Percentiles rank a stretch among this genome's conserved stretches.
These are phyloP conservation scores for Cladorrhinum sp. DNA, from an alignment of 2,329 filamentous ascomycete species.

Conservation along the genomic window DNA sequence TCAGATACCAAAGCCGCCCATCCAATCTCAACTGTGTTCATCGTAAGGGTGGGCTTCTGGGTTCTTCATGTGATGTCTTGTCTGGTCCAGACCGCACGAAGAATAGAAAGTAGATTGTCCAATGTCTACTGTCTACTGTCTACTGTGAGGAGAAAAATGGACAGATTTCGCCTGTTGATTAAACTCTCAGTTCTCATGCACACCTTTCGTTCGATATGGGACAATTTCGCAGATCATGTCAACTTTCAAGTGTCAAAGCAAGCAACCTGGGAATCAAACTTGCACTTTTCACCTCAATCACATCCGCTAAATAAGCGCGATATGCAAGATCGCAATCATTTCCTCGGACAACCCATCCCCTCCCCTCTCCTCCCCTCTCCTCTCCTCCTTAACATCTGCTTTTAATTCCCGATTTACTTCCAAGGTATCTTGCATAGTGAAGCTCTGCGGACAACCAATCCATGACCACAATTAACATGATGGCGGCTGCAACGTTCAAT, in stretches of 20 bases:
- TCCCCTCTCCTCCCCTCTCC: too few species aligned
- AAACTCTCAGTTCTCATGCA: too few species aligned
- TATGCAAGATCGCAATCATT: not conserved
- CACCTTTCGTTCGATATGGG: too few species aligned
- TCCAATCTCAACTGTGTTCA: not conserved
- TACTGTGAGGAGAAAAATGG: too few species aligned
- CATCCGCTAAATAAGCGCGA: not conserved
- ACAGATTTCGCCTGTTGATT: too few species aligned
- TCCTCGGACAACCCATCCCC: not conserved
- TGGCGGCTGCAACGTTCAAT: not conserved
- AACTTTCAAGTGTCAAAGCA: not conserved
- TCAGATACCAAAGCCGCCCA: not conserved
- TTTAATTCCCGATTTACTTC: too few species aligned
- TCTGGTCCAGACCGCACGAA: not conserved
- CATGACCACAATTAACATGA: not conserved
- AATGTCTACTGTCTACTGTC: too few species aligned
- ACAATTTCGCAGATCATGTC: too few species aligned
- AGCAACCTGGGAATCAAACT: not conserved
- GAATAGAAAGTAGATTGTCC: not conserved
- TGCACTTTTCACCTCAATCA: not conserved
- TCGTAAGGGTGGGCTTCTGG: not conserved
- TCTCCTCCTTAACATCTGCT: too few species aligned
- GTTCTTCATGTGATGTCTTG: not conserved
- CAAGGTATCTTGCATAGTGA: too few species aligned
- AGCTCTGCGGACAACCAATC: too few species aligned